Evolutionary conservation across 2,329 filamentous ascomycete genomes (phyloP).

Genomic region (Aspergillus novoparasiticus): DNA sequence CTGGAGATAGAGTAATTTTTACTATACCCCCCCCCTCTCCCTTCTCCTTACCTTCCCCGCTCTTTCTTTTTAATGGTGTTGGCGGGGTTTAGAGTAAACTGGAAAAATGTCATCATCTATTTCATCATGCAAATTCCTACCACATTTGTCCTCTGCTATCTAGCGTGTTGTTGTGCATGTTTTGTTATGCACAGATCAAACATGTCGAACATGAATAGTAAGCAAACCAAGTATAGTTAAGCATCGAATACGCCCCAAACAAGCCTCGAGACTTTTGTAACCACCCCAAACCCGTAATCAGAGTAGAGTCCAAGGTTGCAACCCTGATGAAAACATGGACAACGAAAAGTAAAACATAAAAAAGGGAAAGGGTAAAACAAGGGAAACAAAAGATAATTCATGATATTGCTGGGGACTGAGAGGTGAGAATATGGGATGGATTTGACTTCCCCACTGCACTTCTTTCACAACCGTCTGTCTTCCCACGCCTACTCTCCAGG

Average conservation of each 20-base stretch:
- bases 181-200: slow-evolving; percentile 14
- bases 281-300: slow-evolving; percentile 20
- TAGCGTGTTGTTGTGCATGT: slow-evolving; percentile 13
- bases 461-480: background rate
- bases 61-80: background rate
- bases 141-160: slow-evolving; percentile 11
- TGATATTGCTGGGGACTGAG: slow-evolving; percentile 9
- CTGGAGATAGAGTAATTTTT: slow-evolving; percentile 26
- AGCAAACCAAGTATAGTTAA: slow-evolving; percentile 19
- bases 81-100: background rate
- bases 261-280: slow-evolving; percentile 24
- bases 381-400: slow-evolving; percentile 17
- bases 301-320: slow-evolving; percentile 12
- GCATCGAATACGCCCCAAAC: slow-evolving; percentile 23
- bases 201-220: slow-evolving; percentile 15
- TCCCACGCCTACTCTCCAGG: background rate
- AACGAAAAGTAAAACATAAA: slow-evolving; percentile 15
- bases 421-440: background rate
- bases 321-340: slow-evolving; percentile 16
- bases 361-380: slow-evolving; percentile 10
- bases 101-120: slow-evolving; percentile 23
- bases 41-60: background rate
- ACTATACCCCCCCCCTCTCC: slow-evolving; percentile 30
- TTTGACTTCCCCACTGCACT: background rate
- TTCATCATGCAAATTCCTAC: slow-evolving; percentile 23